Conservation (phyloP, 1,139 yeast species). For the Tardiomyces digboiensis region DNA sequence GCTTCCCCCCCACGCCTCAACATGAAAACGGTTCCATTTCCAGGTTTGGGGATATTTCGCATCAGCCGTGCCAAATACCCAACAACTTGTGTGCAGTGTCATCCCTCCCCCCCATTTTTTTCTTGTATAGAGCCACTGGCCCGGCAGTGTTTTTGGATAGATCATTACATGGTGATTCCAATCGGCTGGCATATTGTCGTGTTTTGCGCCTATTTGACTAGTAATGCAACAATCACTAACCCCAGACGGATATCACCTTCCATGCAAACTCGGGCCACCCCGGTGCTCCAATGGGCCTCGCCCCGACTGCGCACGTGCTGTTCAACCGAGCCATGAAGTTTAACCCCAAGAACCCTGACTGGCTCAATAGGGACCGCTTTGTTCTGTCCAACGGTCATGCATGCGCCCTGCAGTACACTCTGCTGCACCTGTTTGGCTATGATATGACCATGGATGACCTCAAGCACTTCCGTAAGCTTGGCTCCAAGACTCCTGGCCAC, state of each 20-base stretch:
- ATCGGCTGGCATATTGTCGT: too few species aligned
- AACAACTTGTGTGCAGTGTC: too few species aligned
- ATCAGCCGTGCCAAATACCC: too few species aligned
- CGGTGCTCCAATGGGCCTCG: constrained; percentile 98
- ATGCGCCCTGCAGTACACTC: constrained; percentile 79
- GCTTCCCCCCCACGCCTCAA: too few species aligned
- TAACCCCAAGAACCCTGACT: constrained; percentile 84
- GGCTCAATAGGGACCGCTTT: constrained; percentile 95
- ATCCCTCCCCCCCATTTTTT: too few species aligned
- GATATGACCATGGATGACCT: constrained; percentile 77
- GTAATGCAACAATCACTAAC: not conserved
- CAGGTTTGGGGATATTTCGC: too few species aligned
- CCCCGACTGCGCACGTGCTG: constrained; percentile 73
- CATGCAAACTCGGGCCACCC: constrained; percentile 98
- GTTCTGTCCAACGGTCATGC: constrained; percentile 97
- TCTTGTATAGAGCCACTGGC: too few species aligned
- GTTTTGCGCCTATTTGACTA: too few species aligned
- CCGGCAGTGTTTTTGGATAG: too few species aligned
- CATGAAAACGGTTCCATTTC: too few species aligned
- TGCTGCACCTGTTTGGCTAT: constrained; percentile 83
- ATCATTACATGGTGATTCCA: too few species aligned
- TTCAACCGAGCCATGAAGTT: constrained; percentile 70
- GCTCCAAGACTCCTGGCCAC: constrained; percentile 95
- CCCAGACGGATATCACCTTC: constrained; percentile 67
- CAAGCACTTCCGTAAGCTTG: constrained; percentile 83